A percentile compares a stretch with the other conserved stretches of the same genome.
Conservation (phyloP, 2,329 filamentous ascomycete species). For the Aspergillus glaucus region DNA sequence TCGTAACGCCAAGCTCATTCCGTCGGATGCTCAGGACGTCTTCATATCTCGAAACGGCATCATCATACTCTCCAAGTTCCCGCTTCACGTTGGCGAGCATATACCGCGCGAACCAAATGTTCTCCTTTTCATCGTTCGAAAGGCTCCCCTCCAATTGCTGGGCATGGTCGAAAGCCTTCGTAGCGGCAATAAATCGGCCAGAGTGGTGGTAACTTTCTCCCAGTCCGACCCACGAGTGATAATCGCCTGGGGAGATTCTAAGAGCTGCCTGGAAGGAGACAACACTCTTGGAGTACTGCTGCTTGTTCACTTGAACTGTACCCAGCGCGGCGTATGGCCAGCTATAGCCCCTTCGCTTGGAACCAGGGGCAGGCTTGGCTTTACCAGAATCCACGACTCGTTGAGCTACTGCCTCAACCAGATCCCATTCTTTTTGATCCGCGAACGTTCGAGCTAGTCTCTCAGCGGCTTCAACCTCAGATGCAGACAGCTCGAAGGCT, state of each 20-base stretch:
- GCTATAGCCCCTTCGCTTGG: conserved; percentile 85
- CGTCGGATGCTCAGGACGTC: conserved; percentile 63
- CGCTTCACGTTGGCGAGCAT: conserved; percentile 94
- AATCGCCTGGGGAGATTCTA: conserved; percentile 75
- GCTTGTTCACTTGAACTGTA: conserved; percentile 89
- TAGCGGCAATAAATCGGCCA: conserved; percentile 87
- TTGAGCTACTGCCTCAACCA: conserved; percentile 86
- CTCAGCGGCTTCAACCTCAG: conserved; percentile 81
- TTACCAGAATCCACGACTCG: conserved; percentile 93
- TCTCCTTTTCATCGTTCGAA: conserved; percentile 51
- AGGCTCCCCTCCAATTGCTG: conserved; percentile 63
- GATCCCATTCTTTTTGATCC: conserved; percentile 87
- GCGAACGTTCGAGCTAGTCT: conserved; percentile 80
- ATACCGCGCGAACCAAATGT: conserved; percentile 93
- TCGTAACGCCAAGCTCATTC: conserved; percentile 75
- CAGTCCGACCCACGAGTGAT: conserved; percentile 91
- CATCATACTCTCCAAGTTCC: conserved; percentile 83
- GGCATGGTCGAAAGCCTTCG: conserved; percentile 81
- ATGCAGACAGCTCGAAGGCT: conserved; percentile 83
- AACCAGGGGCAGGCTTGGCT: conserved; percentile 81
- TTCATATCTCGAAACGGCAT: conserved; percentile 70
- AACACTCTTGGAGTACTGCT: conserved; percentile 82
- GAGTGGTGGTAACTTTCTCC: conserved; percentile 97
- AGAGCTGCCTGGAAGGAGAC: conserved; percentile 87
- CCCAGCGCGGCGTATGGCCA: conserved; percentile 95